These are phyloP conservation scores for Neopestalotiopsis clavispora DNA, from an alignment of 2,329 filamentous ascomycete species.

Conservation along the genomic window DNA sequence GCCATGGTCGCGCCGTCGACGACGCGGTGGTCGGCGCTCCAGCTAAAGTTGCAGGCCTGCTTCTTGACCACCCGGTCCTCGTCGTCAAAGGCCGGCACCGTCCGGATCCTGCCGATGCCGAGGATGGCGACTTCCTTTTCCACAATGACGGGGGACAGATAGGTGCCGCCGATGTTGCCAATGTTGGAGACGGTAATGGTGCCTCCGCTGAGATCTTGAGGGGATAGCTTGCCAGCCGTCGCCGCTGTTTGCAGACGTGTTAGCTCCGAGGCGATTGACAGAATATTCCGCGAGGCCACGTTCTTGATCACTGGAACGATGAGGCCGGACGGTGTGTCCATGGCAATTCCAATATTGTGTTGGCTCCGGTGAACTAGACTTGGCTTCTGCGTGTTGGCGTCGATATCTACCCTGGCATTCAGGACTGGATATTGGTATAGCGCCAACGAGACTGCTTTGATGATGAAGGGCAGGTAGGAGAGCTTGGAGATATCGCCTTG, in stretches of 20 bases:
- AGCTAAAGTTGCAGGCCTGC: constrained; percentile 89
- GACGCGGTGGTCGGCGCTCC: constrained; percentile 94
- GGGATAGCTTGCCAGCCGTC: constrained; percentile 73
- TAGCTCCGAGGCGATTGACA: constrained; percentile 79
- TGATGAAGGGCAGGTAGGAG: constrained; percentile 90
- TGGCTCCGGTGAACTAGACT: constrained; percentile 77
- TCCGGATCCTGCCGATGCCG: constrained; percentile 81
- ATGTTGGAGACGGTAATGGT: constrained; percentile 98
- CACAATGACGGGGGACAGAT: constrained; percentile 89
- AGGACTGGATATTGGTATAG: constrained; percentile 83
- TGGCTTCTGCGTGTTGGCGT: constrained; percentile 65
- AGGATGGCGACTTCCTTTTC: constrained; percentile 91
- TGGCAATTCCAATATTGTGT: constrained; percentile 95
- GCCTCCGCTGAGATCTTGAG: constrained; percentile 78
- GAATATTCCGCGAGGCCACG: constrained; percentile 76
- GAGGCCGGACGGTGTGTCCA: constrained; percentile 89
- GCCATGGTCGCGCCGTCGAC: constrained; percentile 96
- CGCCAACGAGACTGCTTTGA: constrained; percentile 91
- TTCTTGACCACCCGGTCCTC: constrained; percentile 68
- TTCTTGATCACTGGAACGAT: constrained; percentile 91
- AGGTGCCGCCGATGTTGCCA: constrained; percentile 90
- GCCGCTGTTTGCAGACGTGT: constrained; percentile 75
- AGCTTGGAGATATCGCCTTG: constrained; percentile 63
- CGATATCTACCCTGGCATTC: constrained; percentile 80
- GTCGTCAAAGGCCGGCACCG: constrained; percentile 78